Conservation (phyloP, 805 yeast genomes). For the Maudiozyma turicensis region DNA sequence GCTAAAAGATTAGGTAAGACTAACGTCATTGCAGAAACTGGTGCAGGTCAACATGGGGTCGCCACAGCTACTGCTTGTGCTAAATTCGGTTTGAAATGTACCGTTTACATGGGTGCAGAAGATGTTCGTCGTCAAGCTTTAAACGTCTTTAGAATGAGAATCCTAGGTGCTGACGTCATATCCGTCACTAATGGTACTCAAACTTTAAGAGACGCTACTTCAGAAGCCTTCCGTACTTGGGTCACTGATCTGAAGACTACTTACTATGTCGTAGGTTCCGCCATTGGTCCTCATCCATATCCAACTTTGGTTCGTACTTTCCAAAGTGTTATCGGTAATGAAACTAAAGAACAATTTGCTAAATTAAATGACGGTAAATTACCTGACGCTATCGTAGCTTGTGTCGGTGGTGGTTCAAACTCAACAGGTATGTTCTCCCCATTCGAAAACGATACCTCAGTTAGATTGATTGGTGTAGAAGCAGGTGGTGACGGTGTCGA, state of each 20-base stretch:
- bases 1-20: slow-evolving; percentile 73
- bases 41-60: slow-evolving; percentile 92
- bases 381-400: slow-evolving; percentile 92
- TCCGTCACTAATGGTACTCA: slow-evolving; percentile 91
- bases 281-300: slow-evolving; percentile 98
- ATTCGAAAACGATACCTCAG: slow-evolving; percentile 71
- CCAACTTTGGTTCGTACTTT: slow-evolving; percentile 96
- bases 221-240: slow-evolving; percentile 95
- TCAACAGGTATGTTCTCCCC: slow-evolving; percentile 94
- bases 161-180: slow-evolving; percentile 90
- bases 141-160: slow-evolving; percentile 94
- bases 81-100: slow-evolving; percentile 85
- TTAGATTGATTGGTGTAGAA: slow-evolving; percentile 84
- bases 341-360: slow-evolving; percentile 84
- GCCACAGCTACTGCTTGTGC: slow-evolving; percentile 92
- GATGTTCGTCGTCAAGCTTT: slow-evolving; percentile 97
- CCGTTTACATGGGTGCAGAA: slow-evolving; percentile 97
- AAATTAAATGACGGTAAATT: slow-evolving; percentile 68
- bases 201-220: slow-evolving; percentile 94
- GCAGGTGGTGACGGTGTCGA: slow-evolving; percentile 98
- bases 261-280: slow-evolving; percentile 95
- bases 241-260: slow-evolving; percentile 78
- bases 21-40: slow-evolving; percentile 78
- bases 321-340: slow-evolving; percentile 94
- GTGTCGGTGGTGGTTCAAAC: slow-evolving; percentile 99